Conservation (phyloP, 345 rosid genomes). For the Atalantia buxifolia region DNA sequence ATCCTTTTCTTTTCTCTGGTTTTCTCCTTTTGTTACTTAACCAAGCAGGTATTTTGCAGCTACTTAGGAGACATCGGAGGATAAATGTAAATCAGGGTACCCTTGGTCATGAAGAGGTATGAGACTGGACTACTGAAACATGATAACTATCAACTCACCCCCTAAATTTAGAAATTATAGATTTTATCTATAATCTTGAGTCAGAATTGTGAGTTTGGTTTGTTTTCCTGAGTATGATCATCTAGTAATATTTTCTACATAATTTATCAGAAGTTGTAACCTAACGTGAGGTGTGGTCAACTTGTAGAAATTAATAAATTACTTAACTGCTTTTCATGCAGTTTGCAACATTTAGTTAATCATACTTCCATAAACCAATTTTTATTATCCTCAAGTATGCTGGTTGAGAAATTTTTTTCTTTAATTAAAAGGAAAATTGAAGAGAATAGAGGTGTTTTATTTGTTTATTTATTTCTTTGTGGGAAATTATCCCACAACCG, state of each 20-base stretch:
- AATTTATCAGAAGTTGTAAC: background rate
- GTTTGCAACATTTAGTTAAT: background rate
- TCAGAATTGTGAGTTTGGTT: background rate
- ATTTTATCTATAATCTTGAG: background rate
- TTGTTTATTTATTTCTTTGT: background rate
- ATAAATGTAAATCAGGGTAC: conserved; percentile 47
- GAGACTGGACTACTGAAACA: background rate
- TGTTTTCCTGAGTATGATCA: background rate
- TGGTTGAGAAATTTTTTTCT: background rate
- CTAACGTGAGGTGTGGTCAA: background rate
- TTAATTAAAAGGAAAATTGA: background rate
- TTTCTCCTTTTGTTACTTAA: background rate
- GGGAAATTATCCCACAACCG: too few species aligned
- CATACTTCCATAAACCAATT: background rate
- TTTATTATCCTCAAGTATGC: background rate
- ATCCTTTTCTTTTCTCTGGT: background rate
- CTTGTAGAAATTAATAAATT: background rate
- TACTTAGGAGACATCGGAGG: conserved; percentile 66
- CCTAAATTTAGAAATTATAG: background rate
- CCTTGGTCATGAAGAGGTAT: conserved; percentile 60
- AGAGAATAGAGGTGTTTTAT: background rate
- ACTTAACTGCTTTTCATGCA: background rate
- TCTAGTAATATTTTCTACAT: background rate
- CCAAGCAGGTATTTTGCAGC: conserved; percentile 28
- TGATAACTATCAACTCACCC: background rate